Evolutionary conservation across 441 rosid genomes (phyloP).

Genomic region (Jatropha multifida): DNA sequence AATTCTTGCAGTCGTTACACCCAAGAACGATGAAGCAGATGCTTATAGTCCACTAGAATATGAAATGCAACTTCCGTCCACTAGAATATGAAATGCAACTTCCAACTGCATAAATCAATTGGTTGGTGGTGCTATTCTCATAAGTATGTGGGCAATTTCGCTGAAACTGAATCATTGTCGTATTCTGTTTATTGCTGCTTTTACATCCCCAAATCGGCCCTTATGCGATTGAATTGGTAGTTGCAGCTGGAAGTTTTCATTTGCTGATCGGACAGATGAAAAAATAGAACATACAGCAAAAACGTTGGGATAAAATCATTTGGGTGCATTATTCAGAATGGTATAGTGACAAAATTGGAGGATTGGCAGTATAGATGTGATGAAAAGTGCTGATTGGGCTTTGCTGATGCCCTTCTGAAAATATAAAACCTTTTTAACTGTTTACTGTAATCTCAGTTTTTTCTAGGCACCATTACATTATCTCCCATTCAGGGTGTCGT

Average conservation of each 20-base stretch:
- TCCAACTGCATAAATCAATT: neutral
- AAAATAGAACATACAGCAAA: too few species aligned
- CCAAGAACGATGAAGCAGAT: slow-evolving; percentile 43
- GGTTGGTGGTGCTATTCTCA: neutral
- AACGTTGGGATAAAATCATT: too few species aligned
- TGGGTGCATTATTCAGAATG: too few species aligned
- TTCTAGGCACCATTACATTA: too few species aligned
- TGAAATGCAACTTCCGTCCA: neutral
- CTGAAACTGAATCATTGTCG: neutral
- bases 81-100: neutral
- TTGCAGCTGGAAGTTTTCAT: neutral
- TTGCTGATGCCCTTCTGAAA: too few species aligned
- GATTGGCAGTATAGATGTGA: too few species aligned
- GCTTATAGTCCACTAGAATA: slow-evolving; percentile 12
- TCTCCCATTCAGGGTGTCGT: too few species aligned
- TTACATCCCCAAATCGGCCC: neutral
- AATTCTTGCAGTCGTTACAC: slow-evolving; percentile 52
- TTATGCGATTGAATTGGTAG: neutral
- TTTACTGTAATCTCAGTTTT: too few species aligned
- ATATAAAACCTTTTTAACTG: too few species aligned
- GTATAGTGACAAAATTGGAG: too few species aligned
- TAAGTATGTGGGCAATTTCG: neutral
- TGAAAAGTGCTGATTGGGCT: too few species aligned
- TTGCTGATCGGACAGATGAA: neutral
- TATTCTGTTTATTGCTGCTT: neutral